Base-by-base conservation (phyloP, 768 basidiomycete genomes). In the Serendipita sp. region DNA sequence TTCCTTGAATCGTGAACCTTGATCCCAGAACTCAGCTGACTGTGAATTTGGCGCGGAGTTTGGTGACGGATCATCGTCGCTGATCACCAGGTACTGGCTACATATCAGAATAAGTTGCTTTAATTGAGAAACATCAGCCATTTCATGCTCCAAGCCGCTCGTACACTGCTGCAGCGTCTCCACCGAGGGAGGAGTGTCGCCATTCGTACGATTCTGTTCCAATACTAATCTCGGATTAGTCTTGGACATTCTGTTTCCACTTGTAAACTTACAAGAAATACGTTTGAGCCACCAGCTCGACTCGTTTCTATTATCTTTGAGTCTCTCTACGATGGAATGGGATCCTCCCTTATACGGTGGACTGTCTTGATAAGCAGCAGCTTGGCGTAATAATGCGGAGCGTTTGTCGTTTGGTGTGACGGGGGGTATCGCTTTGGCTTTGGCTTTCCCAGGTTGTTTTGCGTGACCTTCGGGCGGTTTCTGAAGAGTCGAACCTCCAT, bases 231-330 rank as follows among this genome's bases (percentile, higher is more conserved):
- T 7, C 5, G 38, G 38, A 7, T 41, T 13, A 41, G 13, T 41
- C 5, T 41, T 13, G 1, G 13, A 41, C 38, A 7, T 41, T 5
- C 38, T 5, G 38, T 41, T 5, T 13, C 13, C 38, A 13, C 13
- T 41, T 41, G 45, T 35, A 46, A 46, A 81, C 83, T 72, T 71
- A 93, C 91, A 73, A 46, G 80, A 76, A 72, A 82, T 84, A 68
- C 86, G 79, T 71, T 88, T 89, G 67, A 83, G 72, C 91, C 91
- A 93, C 91, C 91, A 94, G 4, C 82, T 82, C 23, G 82, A 84
- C 70, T 88, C 85, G 69, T 79, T 84, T 67, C 80, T 78, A 64
- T 81, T 84, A 66, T 85, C 82, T 65, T 89, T 73, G 11, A 56
- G 66, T 23, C 85, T 83, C 68, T 88, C 84, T 69, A 90, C 74